These are phyloP conservation scores for Lipomyces spencermartinsiae DNA, from an alignment of 805 yeast species.

Conservation along the genomic window DNA sequence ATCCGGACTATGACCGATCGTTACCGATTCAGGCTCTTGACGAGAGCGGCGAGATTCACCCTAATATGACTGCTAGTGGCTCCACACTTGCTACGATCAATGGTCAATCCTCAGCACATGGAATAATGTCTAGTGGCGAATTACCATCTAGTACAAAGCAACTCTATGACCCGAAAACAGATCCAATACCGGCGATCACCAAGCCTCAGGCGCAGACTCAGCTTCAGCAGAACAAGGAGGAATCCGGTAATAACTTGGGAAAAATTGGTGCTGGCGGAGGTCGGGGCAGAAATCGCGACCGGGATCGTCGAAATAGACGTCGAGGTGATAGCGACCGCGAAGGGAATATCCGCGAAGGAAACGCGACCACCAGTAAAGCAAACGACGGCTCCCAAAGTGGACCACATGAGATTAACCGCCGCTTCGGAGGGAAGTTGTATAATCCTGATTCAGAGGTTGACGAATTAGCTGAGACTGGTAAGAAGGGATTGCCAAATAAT, in stretches of 20 bases:
- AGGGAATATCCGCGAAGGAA: neutral
- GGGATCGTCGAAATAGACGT: slow-evolving; percentile 13
- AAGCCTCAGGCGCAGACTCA: slow-evolving; percentile 10
- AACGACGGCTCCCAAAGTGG: neutral
- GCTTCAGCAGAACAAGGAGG: slow-evolving; percentile 2
- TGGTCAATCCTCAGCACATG: neutral
- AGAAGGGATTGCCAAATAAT: neutral
- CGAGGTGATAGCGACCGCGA: slow-evolving; percentile 15
- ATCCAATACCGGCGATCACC: slow-evolving; percentile 27
- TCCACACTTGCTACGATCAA: neutral
- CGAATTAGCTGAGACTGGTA: neutral
- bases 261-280: slow-evolving; percentile 1
- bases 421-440: slow-evolving; percentile 15
- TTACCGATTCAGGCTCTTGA: slow-evolving; percentile 19
- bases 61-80: slow-evolving; percentile 7
- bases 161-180: slow-evolving; percentile 32
- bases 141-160: slow-evolving; percentile 18
- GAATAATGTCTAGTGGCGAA: slow-evolving; percentile 13
- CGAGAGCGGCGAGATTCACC: neutral
- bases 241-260: neutral
- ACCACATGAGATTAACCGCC: neutral
- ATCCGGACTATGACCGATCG: slow-evolving; percentile 37
- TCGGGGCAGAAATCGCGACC: slow-evolving; percentile 19
- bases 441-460: slow-evolving; percentile 23
- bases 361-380: neutral